Evolutionary conservation across 1,284 basidiomycete genomes (phyloP), one percentile per base, ranked within the genome.

Genomic region (Ustilago cynodontis): DNA sequence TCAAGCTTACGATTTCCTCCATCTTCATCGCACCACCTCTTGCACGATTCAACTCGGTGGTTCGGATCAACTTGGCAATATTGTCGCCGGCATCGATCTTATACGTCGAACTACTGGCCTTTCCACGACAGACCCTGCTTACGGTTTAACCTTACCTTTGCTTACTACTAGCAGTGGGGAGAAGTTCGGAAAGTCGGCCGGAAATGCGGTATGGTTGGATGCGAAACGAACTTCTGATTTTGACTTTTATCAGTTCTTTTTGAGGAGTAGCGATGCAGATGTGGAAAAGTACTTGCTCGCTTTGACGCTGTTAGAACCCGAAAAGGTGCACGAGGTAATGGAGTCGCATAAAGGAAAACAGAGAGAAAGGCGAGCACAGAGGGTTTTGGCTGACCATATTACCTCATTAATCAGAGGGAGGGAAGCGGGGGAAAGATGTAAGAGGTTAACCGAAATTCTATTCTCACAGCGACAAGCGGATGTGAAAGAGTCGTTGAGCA

Each of bases 51-150:
- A 99, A 87, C 87, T 99, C 47, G 97, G 97, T 53, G 97, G 97
- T 3, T 94, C 93, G 0, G 97, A 99, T 86, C 97, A 99, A 86
- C 95, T 95, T 92, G 96, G 97, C n/a, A 99, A 99, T 85, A 98
- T 99, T 73, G 88, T 94, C 22, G 93, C 94, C 9, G 95, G 95
- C 5, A 89, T 97, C 35, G 94, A 98, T 65, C 89, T 98, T 50
- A 95, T 98, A 79, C 90, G 90, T 62, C 90, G 91, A 10, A 84
- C 89, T 51, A 82, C 62, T 2, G 58, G 47, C 4, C 45, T 50
- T 16, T 59, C 50, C 8, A 71, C 78, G 14, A 73, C 81, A 20
- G 58, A 77, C 61, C 83, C 83, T 8, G 93, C 91, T 0, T 98
- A 90, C 85, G 96, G 95, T 0, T 86, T 99, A 50, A 99, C 96